Conservation (phyloP, 805 yeast genomes). For the Barnettozyma californica region DNA sequence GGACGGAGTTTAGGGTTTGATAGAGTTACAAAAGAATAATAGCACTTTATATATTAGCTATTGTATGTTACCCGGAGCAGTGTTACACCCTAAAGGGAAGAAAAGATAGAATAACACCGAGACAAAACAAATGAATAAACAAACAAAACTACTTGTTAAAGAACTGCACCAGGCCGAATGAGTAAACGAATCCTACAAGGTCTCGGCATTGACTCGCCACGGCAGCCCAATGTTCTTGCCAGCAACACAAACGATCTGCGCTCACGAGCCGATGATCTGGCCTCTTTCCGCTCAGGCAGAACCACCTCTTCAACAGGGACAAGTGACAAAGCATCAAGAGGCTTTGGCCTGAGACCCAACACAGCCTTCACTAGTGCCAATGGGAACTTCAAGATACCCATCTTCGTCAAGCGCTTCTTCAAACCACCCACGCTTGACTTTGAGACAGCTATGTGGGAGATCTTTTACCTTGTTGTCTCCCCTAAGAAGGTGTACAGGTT, state of each 20-base stretch:
- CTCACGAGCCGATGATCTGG: slow-evolving; percentile 15
- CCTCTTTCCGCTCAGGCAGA: slow-evolving; percentile 23
- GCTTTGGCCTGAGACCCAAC: slow-evolving; percentile 8
- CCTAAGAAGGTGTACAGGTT: slow-evolving; percentile 82
- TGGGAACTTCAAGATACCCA: slow-evolving; percentile 26
- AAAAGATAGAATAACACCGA: neutral
- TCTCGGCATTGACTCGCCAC: neutral
- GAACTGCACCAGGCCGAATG: slow-evolving; percentile 2
- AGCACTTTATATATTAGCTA: too few species aligned
- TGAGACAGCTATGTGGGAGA: slow-evolving; percentile 92
- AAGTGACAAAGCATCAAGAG: neutral
- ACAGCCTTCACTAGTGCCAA: slow-evolving; percentile 4
- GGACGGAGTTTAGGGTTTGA: neutral
- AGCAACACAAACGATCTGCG: slow-evolving; percentile 15
- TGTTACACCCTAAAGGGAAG: neutral
- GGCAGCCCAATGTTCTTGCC: slow-evolving; percentile 14
- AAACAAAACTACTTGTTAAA: neutral
- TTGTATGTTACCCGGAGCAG: neutral
- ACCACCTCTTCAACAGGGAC: slow-evolving; percentile 9
- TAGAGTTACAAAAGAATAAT: too few species aligned
- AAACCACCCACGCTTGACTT: slow-evolving; percentile 82
- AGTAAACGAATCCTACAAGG: slow-evolving; percentile 3
- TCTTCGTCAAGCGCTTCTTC: slow-evolving; percentile 41
- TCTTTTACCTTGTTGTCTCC: slow-evolving; percentile 61
- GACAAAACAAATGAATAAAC: neutral